Evolutionary conservation across 108 stramenopile species (phyloP).

Genomic region (Nannochloropsis granulata): DNA sequence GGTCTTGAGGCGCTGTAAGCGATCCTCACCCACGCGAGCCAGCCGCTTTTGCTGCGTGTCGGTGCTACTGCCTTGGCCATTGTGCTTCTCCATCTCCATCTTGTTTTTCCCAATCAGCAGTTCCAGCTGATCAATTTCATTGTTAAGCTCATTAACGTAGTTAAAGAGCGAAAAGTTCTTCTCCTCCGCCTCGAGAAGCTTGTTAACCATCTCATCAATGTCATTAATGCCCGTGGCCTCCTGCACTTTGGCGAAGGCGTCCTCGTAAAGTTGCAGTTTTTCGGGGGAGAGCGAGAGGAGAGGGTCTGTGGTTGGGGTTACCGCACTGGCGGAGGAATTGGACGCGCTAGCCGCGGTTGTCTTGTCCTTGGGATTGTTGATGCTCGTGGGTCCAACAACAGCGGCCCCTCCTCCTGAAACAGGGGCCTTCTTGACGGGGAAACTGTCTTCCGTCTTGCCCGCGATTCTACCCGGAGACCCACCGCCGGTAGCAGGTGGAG

Average conservation of each 20-base stretch:
- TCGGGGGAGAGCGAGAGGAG: constrained; percentile 14
- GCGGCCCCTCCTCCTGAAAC: not conserved
- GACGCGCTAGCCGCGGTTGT: not conserved
- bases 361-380: not conserved
- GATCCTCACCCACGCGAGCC: constrained; percentile 39
- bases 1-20: constrained; percentile 25
- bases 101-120: constrained; percentile 34
- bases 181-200: constrained; percentile 45
- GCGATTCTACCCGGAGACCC: not conserved
- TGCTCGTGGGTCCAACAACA: not conserved
- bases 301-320: not conserved
- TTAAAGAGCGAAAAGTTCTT: constrained; percentile 48
- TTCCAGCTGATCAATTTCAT: constrained; percentile 44
- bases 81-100: constrained; percentile 45
- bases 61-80: constrained; percentile 40
- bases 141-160: constrained; percentile 45
- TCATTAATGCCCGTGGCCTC: constrained; percentile 39
- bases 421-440: not conserved
- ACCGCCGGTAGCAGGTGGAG: too few relatives aligned
- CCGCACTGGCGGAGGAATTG: not conserved
- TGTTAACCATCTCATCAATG: constrained; percentile 41
- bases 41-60: constrained; percentile 47
- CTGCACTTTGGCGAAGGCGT: constrained; percentile 24
- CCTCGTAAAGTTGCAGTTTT: constrained; percentile 22
- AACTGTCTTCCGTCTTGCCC: not conserved